phyloP scores from a whole-genome alignment of 2,329 filamentous ascomycete genomes.

The Cercospora citrullina region DNA sequence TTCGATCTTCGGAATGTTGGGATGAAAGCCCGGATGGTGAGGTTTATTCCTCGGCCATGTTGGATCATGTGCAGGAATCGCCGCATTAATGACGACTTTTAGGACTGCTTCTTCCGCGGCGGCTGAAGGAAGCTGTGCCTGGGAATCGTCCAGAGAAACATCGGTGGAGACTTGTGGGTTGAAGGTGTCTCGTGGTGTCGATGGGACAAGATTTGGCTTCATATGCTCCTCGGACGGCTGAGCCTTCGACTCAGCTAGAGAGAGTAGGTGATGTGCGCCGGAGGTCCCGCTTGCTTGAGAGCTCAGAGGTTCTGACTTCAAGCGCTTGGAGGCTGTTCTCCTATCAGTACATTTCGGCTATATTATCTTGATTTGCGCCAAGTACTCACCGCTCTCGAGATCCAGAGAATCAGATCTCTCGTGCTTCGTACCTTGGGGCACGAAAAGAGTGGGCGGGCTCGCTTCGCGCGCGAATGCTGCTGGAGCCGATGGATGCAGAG shows the following conservation, averaged over 20 bases:
- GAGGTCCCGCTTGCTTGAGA: neutral
- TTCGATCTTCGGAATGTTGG: too few species aligned
- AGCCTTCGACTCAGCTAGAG: neutral
- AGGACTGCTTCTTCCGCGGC: neutral
- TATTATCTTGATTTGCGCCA: too few species aligned
- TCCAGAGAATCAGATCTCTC: neutral
- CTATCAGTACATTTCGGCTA: neutral
- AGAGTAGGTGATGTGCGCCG: too few species aligned
- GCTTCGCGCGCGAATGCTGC: neutral
- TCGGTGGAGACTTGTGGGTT: neutral
- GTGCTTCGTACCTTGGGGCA: neutral
- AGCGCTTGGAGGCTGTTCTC: neutral
- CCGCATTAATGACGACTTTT: neutral
- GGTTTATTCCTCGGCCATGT: neutral
- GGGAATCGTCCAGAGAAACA: neutral
- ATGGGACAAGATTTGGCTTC: neutral
- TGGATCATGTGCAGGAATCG: neutral
- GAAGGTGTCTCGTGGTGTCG: neutral
- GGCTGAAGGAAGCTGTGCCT: neutral
- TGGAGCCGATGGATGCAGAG: neutral
- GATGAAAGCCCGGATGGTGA: conserved; percentile 6
- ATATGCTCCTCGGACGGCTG: neutral
- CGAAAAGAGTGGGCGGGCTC: neutral
- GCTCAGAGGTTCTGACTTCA: neutral
- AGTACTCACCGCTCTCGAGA: neutral